A percentile compares a stretch with the other conserved stretches of the same genome.
Conservation (phyloP, 352 stramenopile genomes). For the Phytopythium ostracodes region DNA sequence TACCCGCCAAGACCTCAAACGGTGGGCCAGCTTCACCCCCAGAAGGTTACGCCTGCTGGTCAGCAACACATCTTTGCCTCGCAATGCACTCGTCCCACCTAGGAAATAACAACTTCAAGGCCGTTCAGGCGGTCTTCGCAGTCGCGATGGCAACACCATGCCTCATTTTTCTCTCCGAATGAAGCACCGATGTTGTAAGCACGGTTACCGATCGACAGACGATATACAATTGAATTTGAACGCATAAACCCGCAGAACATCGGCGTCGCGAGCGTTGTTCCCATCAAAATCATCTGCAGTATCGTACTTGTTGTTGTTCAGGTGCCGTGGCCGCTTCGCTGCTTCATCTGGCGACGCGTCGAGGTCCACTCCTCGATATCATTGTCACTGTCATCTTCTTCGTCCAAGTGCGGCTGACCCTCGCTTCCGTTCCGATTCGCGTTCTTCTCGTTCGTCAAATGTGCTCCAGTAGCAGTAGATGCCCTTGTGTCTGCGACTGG, state of each 20-base stretch:
- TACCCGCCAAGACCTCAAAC: background rate
- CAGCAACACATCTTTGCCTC: background rate
- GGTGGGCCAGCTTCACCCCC: background rate
- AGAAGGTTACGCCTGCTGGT: background rate
- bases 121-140: too few species aligned
- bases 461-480: background rate
- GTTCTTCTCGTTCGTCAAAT: background rate
- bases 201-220: background rate
- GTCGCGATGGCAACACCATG: too few species aligned
- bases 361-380: conserved; percentile 6
- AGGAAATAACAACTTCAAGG: too few species aligned
- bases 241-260: too few species aligned
- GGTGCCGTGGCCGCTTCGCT: background rate
- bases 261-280: too few species aligned
- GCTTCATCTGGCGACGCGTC: background rate
- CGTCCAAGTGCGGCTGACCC: background rate
- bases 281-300: background rate
- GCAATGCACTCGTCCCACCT: too few species aligned
- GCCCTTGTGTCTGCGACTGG: background rate
- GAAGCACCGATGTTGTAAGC: too few species aligned
- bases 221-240: background rate
- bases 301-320: background rate
- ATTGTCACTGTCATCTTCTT: conserved; percentile 1
- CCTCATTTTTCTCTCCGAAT: too few species aligned
- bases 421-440: background rate